These are phyloP conservation scores for Pyrenula aspistea DNA, from an alignment of 495 filamentous ascomycete genomes.

Conservation along the genomic window DNA sequence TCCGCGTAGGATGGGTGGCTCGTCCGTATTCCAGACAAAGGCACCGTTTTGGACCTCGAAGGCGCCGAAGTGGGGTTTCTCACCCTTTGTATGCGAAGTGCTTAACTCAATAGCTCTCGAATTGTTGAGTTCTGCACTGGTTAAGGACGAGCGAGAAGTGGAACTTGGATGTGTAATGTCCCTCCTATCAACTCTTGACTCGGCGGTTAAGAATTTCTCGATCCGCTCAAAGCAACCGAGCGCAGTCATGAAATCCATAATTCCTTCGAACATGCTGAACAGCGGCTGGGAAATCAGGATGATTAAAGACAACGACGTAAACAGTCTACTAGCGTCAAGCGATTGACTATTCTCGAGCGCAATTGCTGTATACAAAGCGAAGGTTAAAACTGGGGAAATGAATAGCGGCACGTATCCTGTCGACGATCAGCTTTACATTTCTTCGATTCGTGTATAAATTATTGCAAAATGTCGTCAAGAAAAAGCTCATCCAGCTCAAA, in stretches of 20 bases:
- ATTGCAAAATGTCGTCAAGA: no score
- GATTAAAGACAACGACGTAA: conserved; percentile 50
- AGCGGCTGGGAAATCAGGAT: conserved; percentile 46
- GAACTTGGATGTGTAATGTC: no score
- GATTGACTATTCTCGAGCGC: conserved; percentile 31
- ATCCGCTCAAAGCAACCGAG: conserved; percentile 47
- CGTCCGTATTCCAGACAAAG: conserved; percentile 38
- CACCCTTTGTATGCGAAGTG: not conserved
- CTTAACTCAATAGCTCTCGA: conserved; percentile 2
- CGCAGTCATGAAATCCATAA: conserved; percentile 39
- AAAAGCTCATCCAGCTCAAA: not conserved
- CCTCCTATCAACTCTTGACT: conserved; percentile 23
- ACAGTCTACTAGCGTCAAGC: conserved; percentile 37
- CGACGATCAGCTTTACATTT: no score
- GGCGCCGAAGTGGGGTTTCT: conserved; percentile 6
- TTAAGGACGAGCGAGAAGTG: no score
- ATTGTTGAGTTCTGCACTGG: not conserved
- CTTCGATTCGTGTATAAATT: no score
- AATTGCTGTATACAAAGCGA: conserved; percentile 35
- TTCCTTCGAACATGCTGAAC: conserved; percentile 38
- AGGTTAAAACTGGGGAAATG: conserved; percentile 39
- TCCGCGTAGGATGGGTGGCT: conserved; percentile 28
- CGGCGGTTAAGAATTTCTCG: conserved; percentile 41
- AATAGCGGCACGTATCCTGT: conserved; percentile 39
- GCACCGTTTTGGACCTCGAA: conserved; percentile 31